Evolutionary conservation across 228 moss, liverwort and hornwort genomes (phyloP), one percentile per base, ranked within the genome.

Genomic region (Sphagnum magellanicum): DNA sequence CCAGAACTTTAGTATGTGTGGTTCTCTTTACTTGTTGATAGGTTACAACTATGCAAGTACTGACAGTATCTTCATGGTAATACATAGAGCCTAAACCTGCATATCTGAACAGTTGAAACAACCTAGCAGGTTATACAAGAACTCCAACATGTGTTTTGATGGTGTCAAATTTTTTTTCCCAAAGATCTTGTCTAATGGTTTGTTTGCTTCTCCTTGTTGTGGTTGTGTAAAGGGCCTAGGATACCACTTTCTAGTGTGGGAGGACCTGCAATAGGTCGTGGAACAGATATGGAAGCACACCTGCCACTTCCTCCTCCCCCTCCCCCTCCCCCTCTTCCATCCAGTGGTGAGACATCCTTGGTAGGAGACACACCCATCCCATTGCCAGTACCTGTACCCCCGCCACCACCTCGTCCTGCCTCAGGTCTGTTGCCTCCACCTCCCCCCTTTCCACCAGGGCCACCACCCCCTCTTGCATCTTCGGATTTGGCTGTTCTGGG

Each of bases 231-330:
- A 98, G 98, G 98, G 57, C 98, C 98, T 72, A 92, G 98, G 74
- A 98, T 93, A 72, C 98, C 98, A n/a, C 87, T 98, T 70, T 88
- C 95, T 66, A 88, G 86, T 48, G 72, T 73, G 70, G 92, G 75
- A 69, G 75, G 69, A 46, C 73, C 90, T 68, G 89, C 79, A 70
- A 67, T 85, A 68, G 87, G 88, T 67, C 80, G 72, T 16, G 91
- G 92, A 71, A 85, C 82, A 76, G 90, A 98, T 68, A 52, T 71
- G 8, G 98, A 83, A 67, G 60, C 72, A 50, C 65, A 69, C 59
- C 60, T 83, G 50, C 85, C 82, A 50, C 76, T 85, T 15, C 85
- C 85, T 60, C 93, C 91, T 48, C 97, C 90, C 59, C 97, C 98
- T 13, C 98, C 93, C 4, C 95, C 90, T 60, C 95, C 95, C 51